Evolutionary conservation across 1,284 basidiomycete species (phyloP), one percentile per base, ranked within the genome.

Genomic region (Macrocystidia cucumis): DNA sequence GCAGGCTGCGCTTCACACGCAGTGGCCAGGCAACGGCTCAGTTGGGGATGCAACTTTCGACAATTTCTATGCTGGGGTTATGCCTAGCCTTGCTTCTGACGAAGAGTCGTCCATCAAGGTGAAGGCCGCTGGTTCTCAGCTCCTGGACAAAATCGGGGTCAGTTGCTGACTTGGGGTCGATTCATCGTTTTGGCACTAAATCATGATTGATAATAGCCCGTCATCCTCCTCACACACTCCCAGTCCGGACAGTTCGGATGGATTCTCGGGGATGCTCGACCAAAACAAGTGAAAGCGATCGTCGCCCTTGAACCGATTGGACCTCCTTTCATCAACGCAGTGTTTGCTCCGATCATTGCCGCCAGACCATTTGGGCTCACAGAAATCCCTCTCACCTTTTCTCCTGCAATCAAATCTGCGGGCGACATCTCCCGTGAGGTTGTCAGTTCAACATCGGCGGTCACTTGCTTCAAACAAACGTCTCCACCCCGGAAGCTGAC

Each of bases 21-120:
- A 72, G 37, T 72, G 69, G 69, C 68, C 67, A 1, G 69, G 71
- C 14, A 64, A 59, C 34, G 69, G 69, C 23, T 60, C 52, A 19
- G 46, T 52, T 14, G 69, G 70, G 6, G 71, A 72, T 39, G 49
- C 57, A 0, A 47, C 49, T 9, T 72, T 72, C 32, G 60, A 72
- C 31, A 51, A 52, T 13, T 68, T 70, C 40, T 72, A 60, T 38
- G 57, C 59, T 2, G 65, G 67, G 0, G 59, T 51, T 1, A 47
- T 62, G 7, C 62, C 62, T 5, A 54, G 54, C 34, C 40, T 65
- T 5, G 37, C 43, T 19, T 60, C 57, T 9, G 49, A 54, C 6
- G 37, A 41, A 1, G 62, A 61, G 38, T 44, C 58, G 26, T 54
- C 59, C 2, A 32, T 44, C 16, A 59, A 55, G 35, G 50, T 63